Evolutionary conservation across 2,329 filamentous ascomycete genomes (phyloP).

Genomic region (Huntiella abstrusa): DNA sequence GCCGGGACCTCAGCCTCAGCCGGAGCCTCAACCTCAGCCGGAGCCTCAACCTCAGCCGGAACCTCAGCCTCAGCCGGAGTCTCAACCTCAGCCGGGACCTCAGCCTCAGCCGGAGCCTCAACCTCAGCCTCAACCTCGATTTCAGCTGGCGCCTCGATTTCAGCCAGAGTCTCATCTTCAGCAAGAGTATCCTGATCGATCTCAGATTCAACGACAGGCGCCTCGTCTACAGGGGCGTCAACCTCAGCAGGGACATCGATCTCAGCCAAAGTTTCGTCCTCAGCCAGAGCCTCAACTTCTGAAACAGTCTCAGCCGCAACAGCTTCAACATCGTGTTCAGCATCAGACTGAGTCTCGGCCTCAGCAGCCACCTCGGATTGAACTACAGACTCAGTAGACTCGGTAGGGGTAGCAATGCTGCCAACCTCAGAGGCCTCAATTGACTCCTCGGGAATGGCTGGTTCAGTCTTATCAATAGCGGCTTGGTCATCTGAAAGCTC

Average conservation of each 20-base stretch:
- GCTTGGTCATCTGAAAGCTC: neutral
- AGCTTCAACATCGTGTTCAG: constrained; percentile 8
- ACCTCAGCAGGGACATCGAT: constrained; percentile 2
- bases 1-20: constrained; percentile 3
- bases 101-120: constrained; percentile 2
- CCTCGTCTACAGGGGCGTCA: neutral
- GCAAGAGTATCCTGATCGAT: neutral
- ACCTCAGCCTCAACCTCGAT: neutral
- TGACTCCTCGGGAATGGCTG: neutral
- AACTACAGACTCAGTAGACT: neutral
- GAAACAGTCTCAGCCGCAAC: constrained; percentile 1
- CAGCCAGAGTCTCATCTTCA: neutral
- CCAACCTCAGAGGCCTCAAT: neutral
- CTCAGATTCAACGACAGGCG: neutral
- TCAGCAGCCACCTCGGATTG: neutral
- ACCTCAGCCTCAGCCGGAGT: neutral
- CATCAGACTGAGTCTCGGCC: neutral
- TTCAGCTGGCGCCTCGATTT: no score
- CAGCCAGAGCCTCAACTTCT: constrained; percentile 6
- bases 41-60: constrained; percentile 5
- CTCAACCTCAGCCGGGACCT: neutral
- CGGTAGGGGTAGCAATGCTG: neutral
- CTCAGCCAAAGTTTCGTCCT: constrained; percentile 12
- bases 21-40: neutral
- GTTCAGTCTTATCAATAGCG: neutral